Evolutionary conservation across 495 filamentous ascomycete species (phyloP).

Genomic region (Echria macrotheca): DNA sequence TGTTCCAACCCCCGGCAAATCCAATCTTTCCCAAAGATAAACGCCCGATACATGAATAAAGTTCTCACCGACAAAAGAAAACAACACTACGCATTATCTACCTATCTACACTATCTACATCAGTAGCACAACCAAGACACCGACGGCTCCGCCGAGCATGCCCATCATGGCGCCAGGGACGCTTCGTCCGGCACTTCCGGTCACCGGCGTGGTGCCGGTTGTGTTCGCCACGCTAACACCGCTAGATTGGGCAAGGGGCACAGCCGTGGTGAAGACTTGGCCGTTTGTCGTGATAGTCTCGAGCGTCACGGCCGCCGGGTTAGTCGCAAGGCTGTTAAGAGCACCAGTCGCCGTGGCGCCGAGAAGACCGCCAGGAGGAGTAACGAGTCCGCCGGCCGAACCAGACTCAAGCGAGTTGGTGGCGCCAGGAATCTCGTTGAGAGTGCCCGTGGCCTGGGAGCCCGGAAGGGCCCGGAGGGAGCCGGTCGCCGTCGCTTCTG

Average conservation of each 20-base stretch:
- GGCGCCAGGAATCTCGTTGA: not conserved
- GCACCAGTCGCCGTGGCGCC: not conserved
- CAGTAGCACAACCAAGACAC: not conserved
- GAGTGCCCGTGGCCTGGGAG: not conserved
- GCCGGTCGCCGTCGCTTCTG: not conserved
- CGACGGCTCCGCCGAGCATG: not conserved
- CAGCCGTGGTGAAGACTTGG: not conserved
- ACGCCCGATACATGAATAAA: too few relatives aligned
- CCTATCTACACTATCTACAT: too few relatives aligned
- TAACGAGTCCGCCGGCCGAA: not conserved
- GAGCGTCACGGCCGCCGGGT: not conserved
- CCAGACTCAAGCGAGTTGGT: not conserved
- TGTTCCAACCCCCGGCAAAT: too few relatives aligned
- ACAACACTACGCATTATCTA: too few relatives aligned
- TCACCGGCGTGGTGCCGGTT: not conserved
- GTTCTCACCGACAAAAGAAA: too few relatives aligned
- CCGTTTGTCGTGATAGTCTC: not conserved
- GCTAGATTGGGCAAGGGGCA: not conserved
- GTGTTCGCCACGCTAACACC: not conserved
- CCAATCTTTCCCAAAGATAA: too few relatives aligned
- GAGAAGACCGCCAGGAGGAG: not conserved
- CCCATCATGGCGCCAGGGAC: not conserved
- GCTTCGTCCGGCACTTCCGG: not conserved
- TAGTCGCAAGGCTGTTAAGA: not conserved
- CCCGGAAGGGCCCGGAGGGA: not conserved